Percentiles rank a stretch among this genome's conserved stretches.
phyloP scores from a whole-genome alignment of 805 yeast genomes.

The Metschnikowia lunata region DNA sequence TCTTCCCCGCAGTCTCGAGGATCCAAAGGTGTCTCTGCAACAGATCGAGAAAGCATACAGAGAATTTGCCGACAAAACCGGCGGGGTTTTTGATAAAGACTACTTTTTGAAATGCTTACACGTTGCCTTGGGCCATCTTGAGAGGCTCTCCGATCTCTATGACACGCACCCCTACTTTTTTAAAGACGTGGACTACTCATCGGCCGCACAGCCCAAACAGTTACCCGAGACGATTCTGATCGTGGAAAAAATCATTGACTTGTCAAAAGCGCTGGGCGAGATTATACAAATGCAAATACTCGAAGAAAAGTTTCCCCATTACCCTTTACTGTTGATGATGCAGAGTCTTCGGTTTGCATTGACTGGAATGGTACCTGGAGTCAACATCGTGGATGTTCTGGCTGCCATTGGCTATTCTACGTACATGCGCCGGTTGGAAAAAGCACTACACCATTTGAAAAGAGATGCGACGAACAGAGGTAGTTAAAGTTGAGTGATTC shows the following conservation, averaged over 20 bases:
- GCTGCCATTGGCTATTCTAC: constrained; percentile 45
- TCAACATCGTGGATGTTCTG: constrained; percentile 55
- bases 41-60: constrained; percentile 32
- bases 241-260: constrained; percentile 13
- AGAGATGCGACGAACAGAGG: too few species aligned
- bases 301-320: background rate
- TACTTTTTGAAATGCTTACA: constrained; percentile 39
- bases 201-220: constrained; percentile 12
- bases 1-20: constrained; percentile 41
- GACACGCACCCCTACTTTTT: constrained; percentile 48
- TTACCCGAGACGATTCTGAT: constrained; percentile 9
- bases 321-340: constrained; percentile 7
- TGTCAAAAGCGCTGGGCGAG: constrained; percentile 6
- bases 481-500: too few species aligned
- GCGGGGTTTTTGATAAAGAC: constrained; percentile 19
- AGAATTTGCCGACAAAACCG: constrained; percentile 13
- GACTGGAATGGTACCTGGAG: constrained; percentile 67
- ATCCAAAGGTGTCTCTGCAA: constrained; percentile 30
- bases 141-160: constrained; percentile 50
- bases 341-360: constrained; percentile 50
- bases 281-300: constrained; percentile 3
- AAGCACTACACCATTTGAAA: constrained; percentile 9
- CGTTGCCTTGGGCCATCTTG: constrained; percentile 46
- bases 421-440: constrained; percentile 9
- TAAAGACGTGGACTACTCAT: constrained; percentile 29